Base-by-base conservation (phyloP, 2,329 filamentous ascomycete species). In the Macrophomina phaseolina region DNA sequence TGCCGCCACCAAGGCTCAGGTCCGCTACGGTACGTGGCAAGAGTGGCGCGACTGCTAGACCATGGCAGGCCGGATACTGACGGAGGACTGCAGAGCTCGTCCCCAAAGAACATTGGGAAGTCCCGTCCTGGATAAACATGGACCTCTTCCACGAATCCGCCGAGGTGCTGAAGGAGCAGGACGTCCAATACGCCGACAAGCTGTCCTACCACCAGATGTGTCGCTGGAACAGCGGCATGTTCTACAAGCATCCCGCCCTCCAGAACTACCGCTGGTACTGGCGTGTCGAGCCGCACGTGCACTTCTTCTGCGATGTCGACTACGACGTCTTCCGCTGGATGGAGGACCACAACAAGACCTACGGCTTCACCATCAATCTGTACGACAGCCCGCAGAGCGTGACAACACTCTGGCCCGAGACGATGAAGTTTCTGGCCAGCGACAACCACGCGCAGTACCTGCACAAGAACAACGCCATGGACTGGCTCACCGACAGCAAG, bases 311-410 rank as follows among this genome's bases (percentile, higher is more conserved):
- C 84, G 92, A 98, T 74, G 86, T 99, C 69, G 95, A 99, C 81
- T 99, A 99, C 81, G 95, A 99, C 76, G 91, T 99, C 62, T 99
- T 99, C 85, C 90, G 91, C 70, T 99, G 93, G 83, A 97, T 99
- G 95, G 88, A 92, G 74, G 95, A 99, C 80, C 88, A 96, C 83
- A 97, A 99, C 84, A 97, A 98, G 82, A 98, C 94, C 4, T 99
- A 99, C 79, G 95, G 95, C 70, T 99, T 98, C 82, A 98, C 94
- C 70, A 96, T 99, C 82, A 97, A 93, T 80, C 88, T 99, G 51
- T 98, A 97, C 84, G 95, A 99, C 79, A 90, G 90, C 38, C 93
- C 95, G 12, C 85, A 92, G 74, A 94, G 91, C 49, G 92, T 99
- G 55, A 89, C 92, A 1, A 91, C 89, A 0, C 85, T 99, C 34